phyloP scores from a whole-genome alignment of 106 monocot species.

The Hemerocallis citrina region DNA sequence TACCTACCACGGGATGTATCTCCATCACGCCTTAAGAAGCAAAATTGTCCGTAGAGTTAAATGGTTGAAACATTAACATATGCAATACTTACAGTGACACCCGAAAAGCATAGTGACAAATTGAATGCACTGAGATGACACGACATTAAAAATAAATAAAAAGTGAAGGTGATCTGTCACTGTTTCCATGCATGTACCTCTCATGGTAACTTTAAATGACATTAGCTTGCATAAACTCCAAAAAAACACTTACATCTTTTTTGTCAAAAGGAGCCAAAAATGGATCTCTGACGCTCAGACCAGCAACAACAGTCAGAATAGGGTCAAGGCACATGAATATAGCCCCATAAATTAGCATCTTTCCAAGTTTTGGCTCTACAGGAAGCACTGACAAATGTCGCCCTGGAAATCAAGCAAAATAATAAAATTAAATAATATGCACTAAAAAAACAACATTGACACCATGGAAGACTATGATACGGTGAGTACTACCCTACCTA shows the following conservation, averaged over 20 bases:
- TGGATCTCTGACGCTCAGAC: slow-evolving; percentile 94
- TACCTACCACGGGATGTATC: no score
- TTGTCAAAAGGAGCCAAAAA: slow-evolving; percentile 97
- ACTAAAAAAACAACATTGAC: background rate
- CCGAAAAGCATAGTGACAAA: no score
- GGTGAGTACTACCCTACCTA: slow-evolving; percentile 40
- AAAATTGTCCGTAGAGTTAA: no score
- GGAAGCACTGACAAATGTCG: slow-evolving; percentile 85
- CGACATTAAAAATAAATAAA: background rate
- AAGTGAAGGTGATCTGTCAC: background rate
- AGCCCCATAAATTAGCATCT: slow-evolving; percentile 95
- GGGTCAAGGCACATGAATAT: slow-evolving; percentile 97
- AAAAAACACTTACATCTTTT: slow-evolving; percentile 75
- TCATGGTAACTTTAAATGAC: background rate
- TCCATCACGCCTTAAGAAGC: no score
- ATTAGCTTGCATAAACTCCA: background rate
- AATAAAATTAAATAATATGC: slow-evolving; percentile 4
- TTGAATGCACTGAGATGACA: no score
- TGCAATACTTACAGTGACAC: no score
- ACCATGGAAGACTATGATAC: background rate
- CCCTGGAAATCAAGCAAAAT: slow-evolving; percentile 36
- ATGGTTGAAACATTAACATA: no score
- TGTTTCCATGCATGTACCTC: background rate
- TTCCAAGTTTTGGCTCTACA: slow-evolving; percentile 96
- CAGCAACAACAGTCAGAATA: slow-evolving; percentile 92